Evolutionary conservation across 306 rosid species (phyloP).

Genomic region (Vicia faba): DNA sequence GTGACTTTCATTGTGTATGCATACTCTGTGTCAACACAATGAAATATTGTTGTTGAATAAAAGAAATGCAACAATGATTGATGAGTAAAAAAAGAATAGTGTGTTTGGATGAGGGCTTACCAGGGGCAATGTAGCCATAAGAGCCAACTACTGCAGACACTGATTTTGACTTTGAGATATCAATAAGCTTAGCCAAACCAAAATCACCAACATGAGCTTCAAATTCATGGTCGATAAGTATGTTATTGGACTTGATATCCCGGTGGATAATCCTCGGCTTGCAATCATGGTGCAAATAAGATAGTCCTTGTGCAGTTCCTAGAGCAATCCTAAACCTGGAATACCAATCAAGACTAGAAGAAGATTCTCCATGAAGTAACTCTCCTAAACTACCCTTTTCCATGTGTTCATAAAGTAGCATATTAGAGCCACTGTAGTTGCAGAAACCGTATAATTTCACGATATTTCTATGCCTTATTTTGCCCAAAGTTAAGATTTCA

Average conservation of each 20-base stretch:
- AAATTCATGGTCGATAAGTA: slow-evolving; percentile 59
- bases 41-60: too few relatives aligned
- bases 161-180: slow-evolving; percentile 72
- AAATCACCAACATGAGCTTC: slow-evolving; percentile 91
- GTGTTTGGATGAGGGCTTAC: slow-evolving; percentile 41
- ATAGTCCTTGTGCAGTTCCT: slow-evolving; percentile 81
- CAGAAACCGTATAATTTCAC: slow-evolving; percentile 77
- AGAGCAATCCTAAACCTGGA: slow-evolving; percentile 66
- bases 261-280: slow-evolving; percentile 77
- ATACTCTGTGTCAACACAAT: slow-evolving; percentile 52
- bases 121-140: slow-evolving; percentile 88
- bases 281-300: slow-evolving; percentile 81
- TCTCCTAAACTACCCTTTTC: slow-evolving; percentile 77
- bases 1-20: slow-evolving; percentile 78
- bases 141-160: slow-evolving; percentile 84
- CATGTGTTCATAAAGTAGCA: slow-evolving; percentile 77
- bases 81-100: background rate
- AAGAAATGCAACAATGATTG: background rate
- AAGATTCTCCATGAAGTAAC: slow-evolving; percentile 56
- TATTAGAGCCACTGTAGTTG: slow-evolving; percentile 60
- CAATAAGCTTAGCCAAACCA: slow-evolving; percentile 74
- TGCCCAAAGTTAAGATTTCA: slow-evolving; percentile 71
- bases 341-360: slow-evolving; percentile 59
- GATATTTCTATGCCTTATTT: slow-evolving; percentile 72
- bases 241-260: slow-evolving; percentile 73